Percentiles rank a stretch among this genome's conserved stretches.
Conservation (phyloP, 306 rosid species). For the Vigna hirtella region DNA sequence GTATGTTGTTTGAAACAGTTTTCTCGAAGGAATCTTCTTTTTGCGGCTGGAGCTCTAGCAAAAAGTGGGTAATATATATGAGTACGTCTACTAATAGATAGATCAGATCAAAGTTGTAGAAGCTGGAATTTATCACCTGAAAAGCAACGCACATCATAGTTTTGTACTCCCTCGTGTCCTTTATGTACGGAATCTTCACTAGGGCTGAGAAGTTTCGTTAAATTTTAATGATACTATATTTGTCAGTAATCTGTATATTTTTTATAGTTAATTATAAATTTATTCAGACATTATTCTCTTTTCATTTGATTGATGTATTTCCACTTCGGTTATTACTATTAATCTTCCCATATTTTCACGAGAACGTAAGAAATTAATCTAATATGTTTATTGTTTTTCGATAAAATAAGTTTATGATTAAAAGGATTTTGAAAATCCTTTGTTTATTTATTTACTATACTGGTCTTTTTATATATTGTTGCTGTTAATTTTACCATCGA, state of each 20-base stretch:
- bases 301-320: neutral
- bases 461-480: neutral
- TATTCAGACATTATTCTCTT: neutral
- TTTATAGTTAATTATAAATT: neutral
- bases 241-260: neutral
- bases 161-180: neutral
- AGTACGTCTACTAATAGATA: neutral
- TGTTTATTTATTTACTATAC: neutral
- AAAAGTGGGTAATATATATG: conserved; percentile 49
- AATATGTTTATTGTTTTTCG: neutral
- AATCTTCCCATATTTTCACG: neutral
- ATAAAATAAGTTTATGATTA: neutral
- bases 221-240: neutral
- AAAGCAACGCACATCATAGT: neutral
- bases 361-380: neutral
- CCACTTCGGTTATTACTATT: neutral
- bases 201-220: neutral
- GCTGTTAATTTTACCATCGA: neutral
- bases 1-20: conserved; percentile 60
- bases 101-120: conserved; percentile 15
- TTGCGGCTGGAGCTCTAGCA: conserved; percentile 83
- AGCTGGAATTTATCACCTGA: conserved; percentile 17
- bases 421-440: too few relatives aligned
- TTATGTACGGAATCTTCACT: neutral
- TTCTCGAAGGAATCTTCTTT: conserved; percentile 95